A percentile compares a stretch with the other conserved stretches of the same genome.
phyloP scores from a whole-genome alignment of 805 yeast genomes.

The Myxozyma kluyveri region DNA sequence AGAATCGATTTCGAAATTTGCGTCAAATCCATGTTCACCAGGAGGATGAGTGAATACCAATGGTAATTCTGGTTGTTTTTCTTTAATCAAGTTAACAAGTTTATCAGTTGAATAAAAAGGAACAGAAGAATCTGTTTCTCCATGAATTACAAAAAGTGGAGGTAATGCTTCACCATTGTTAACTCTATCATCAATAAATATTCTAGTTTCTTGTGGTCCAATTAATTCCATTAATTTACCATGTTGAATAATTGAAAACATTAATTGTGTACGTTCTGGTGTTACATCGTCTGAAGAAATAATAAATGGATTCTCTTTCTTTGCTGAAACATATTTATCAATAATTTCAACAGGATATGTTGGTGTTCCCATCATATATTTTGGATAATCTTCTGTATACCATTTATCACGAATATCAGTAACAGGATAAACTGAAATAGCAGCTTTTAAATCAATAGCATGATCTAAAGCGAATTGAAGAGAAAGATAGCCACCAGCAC shows the following conservation, averaged over 20 bases:
- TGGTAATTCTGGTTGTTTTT: conserved; percentile 6
- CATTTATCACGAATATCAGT: conserved; percentile 9
- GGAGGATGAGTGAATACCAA: conserved; percentile 5
- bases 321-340: conserved; percentile 11
- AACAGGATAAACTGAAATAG: conserved; percentile 10
- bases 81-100: conserved; percentile 4
- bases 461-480: conserved; percentile 17
- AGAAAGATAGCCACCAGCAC: conserved; percentile 19
- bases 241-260: conserved; percentile 18
- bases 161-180: conserved; percentile 7
- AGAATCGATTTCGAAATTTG: neutral
- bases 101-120: conserved; percentile 9
- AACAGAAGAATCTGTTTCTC: conserved; percentile 14
- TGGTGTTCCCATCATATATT: conserved; percentile 10
- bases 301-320: neutral
- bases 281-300: conserved; percentile 4
- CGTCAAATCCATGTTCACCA: conserved; percentile 21
- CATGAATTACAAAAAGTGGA: conserved; percentile 17
- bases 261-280: conserved; percentile 4
- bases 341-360: conserved; percentile 5
- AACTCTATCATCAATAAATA: conserved; percentile 16
- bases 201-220: conserved; percentile 7
- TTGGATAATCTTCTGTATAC: conserved; percentile 10
- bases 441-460: conserved; percentile 9
- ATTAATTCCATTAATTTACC: conserved; percentile 12